These are phyloP conservation scores for Tilletiaria anomala DNA, from an alignment of 1,284 basidiomycete genomes.

Conservation along the genomic window DNA sequence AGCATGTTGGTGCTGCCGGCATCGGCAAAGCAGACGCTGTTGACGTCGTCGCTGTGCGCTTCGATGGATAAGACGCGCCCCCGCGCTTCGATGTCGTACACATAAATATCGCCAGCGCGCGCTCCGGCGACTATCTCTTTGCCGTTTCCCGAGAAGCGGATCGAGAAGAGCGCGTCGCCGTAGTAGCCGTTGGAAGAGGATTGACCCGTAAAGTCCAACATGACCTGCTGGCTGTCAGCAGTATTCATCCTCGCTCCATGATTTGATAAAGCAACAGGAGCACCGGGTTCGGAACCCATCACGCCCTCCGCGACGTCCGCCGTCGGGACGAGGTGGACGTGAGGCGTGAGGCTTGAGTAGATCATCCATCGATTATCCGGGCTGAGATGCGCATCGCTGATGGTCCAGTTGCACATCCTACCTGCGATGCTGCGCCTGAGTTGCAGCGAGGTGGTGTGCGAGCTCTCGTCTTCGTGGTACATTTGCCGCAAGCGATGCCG, in stretches of 20 bases:
- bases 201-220: slow-evolving; percentile 32
- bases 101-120: slow-evolving; percentile 56
- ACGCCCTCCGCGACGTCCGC: slow-evolving; percentile 47
- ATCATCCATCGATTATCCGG: slow-evolving; percentile 89
- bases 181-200: not conserved
- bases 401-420: slow-evolving; percentile 29
- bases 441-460: slow-evolving; percentile 17
- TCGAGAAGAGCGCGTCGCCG: slow-evolving; percentile 59
- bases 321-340: slow-evolving; percentile 78
- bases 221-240: slow-evolving; percentile 20
- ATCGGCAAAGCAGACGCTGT: slow-evolving; percentile 87
- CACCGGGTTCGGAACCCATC: slow-evolving; percentile 24
- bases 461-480: too few relatives aligned
- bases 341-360: slow-evolving; percentile 46
- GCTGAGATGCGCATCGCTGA: slow-evolving; percentile 68
- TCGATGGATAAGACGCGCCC: slow-evolving; percentile 63
- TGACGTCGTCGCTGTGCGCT: slow-evolving; percentile 80
- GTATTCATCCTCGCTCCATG: not conserved
- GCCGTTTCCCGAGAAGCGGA: slow-evolving; percentile 87
- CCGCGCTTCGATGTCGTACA: slow-evolving; percentile 66
- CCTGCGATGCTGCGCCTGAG: slow-evolving; percentile 33
- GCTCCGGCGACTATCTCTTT: slow-evolving; percentile 62
- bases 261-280: slow-evolving; percentile 45
- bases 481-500: too few relatives aligned
- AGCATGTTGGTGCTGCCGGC: slow-evolving; percentile 79